Percentiles rank a stretch among this genome's conserved stretches.
phyloP scores from a whole-genome alignment of 2,329 filamentous ascomycete genomes.

The Cladosporium sp. region DNA sequence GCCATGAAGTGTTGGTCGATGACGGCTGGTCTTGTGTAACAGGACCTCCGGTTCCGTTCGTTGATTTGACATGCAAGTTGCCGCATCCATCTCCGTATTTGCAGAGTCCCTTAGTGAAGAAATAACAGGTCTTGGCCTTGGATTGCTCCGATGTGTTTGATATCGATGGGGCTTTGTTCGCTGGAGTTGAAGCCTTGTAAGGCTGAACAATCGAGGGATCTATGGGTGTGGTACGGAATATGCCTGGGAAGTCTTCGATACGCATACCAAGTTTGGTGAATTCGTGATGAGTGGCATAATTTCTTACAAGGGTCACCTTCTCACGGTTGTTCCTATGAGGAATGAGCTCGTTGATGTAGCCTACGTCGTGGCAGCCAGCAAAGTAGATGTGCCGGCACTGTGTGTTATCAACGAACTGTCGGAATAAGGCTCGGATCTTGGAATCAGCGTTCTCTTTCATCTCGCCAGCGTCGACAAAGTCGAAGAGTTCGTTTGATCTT shows the following conservation, averaged over 20 bases:
- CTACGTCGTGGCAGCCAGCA: constrained; percentile 62
- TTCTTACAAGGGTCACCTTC: constrained; percentile 56
- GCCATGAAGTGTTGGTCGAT: constrained; percentile 1
- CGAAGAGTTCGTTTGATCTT: constrained; percentile 57
- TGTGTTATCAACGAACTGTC: constrained; percentile 57
- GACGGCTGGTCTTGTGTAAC: neutral
- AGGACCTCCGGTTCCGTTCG: constrained; percentile 17
- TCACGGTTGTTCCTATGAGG: constrained; percentile 52
- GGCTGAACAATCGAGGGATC: constrained; percentile 12
- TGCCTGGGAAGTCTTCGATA: constrained; percentile 52
- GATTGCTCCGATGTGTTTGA: constrained; percentile 1
- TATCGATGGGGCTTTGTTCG: constrained; percentile 7
- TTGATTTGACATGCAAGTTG: constrained; percentile 27
- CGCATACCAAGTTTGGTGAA: constrained; percentile 54
- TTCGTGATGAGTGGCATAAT: constrained; percentile 53
- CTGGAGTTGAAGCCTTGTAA: constrained; percentile 4
- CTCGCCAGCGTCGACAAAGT: constrained; percentile 63
- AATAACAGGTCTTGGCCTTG: constrained; percentile 24
- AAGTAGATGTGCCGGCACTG: constrained; percentile 67
- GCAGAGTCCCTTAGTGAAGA: constrained; percentile 34
- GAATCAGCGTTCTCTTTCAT: constrained; percentile 61
- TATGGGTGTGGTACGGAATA: constrained; percentile 53
- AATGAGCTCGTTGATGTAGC: constrained; percentile 57
- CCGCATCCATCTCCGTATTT: constrained; percentile 34
- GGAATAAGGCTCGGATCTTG: constrained; percentile 57